Base-by-base conservation (phyloP, 352 stramenopile species). In the Pythium rishiriense region DNA sequence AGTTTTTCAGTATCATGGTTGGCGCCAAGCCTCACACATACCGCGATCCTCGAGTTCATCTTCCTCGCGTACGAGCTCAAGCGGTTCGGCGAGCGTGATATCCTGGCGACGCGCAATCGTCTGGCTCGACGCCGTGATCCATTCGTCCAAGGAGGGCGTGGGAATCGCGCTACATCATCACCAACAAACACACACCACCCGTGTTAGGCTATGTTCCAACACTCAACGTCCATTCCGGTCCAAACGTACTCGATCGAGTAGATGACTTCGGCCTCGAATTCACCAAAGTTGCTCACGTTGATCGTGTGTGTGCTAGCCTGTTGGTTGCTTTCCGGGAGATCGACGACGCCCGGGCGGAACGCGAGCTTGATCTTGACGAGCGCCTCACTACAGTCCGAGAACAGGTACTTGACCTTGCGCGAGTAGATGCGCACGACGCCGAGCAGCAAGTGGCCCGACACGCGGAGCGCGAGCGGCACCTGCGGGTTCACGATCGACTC, bases 301-400 rank as follows among this genome's bases (percentile, higher is more conserved):
- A 96, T 96, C 22, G 85, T 58, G 43, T 90, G 78, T 3, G 79
- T 54, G 41, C 78, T 89, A 8, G 81, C 87, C 33, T 92, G 82
- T 50, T 91, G 79, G 25, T 81, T 72, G 48, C 71, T 76, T 10
- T 75, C 71, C 0, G 88, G 88, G 47, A 96, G 50, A 69, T 96
- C 84, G 26, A 95, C 87, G 22, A 89, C 77, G 5, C 87, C 86
- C 0, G 88, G 87, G 10, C 88, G 87, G 66, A 96, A 99, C 2
- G 96, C 97, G 75, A 99, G 94, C 74, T 99, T 99, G 62, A 99
- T 99, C 83, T 99, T 99, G 28, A 98, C 91, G 58, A 99, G 91
- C 28, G 98, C 97, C 71, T 99, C 97, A 58, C 95, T 98, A 82
- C 96, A 99, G 83, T 99, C 98, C 49, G 94, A 84, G 78, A 99